Conservation (phyloP, 1,284 basidiomycete genomes). For the Pholiota adiposa region DNA sequence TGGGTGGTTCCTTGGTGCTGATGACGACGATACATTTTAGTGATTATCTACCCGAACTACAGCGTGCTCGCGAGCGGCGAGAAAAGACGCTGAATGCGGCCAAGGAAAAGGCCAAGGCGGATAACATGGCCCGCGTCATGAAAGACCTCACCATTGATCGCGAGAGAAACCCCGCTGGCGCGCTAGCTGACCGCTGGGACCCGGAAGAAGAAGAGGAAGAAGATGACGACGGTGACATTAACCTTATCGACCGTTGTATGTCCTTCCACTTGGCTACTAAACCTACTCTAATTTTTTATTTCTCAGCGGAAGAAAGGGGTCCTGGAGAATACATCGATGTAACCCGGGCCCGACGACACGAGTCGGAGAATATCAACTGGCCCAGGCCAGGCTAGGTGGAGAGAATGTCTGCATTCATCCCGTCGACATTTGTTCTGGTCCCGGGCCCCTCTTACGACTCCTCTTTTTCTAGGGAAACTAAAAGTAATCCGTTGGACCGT, state of each 20-base stretch:
- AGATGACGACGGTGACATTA: conserved; percentile 66
- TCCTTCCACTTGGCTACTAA: conserved; percentile 13
- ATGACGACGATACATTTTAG: conserved; percentile 40
- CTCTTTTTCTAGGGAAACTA: conserved; percentile 7
- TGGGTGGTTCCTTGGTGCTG: too few relatives aligned
- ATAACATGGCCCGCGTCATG: conserved; percentile 85
- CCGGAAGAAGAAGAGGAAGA: conserved; percentile 62
- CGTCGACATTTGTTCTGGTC: not conserved
- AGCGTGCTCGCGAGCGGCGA: conserved; percentile 63
- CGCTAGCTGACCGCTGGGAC: conserved; percentile 61
- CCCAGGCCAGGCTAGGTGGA: conserved; percentile 43
- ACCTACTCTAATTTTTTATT: conserved; percentile 5
- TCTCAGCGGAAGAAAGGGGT: conserved; percentile 64
- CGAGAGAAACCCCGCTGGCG: conserved; percentile 56
- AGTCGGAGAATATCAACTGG: conserved; percentile 63
- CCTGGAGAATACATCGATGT: conserved; percentile 75
- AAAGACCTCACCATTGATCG: conserved; percentile 82
- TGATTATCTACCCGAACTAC: conserved; percentile 91
- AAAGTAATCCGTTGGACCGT: conserved; percentile 12
- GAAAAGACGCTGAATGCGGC: conserved; percentile 69
- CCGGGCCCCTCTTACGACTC: not conserved
- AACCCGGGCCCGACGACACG: conserved; percentile 52
- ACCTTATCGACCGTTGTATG: conserved; percentile 73
- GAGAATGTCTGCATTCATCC: not conserved
- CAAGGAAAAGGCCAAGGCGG: conserved; percentile 79